phyloP scores from a whole-genome alignment of 2,329 filamentous ascomycete genomes.

The Domatiomyces catenatus region DNA sequence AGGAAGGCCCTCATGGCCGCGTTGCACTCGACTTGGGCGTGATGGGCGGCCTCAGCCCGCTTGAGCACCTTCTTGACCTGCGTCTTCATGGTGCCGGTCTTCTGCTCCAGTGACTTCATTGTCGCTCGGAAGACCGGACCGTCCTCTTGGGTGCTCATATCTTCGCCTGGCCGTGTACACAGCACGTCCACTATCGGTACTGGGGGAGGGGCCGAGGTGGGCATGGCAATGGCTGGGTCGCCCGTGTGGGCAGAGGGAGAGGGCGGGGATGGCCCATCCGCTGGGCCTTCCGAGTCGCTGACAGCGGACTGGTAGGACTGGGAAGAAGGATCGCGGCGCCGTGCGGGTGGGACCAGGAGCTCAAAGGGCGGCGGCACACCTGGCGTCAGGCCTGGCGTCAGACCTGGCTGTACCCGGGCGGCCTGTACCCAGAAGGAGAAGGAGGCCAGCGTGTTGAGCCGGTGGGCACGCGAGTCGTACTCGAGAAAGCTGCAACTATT shows the following conservation, averaged over 20 bases:
- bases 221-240: slow-evolving; percentile 18
- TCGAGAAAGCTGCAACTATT: slow-evolving; percentile 96
- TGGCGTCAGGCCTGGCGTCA: slow-evolving; percentile 31
- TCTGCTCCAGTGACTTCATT: slow-evolving; percentile 90
- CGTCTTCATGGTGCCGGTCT: slow-evolving; percentile 81
- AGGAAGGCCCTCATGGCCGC: slow-evolving; percentile 71
- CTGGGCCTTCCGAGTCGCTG: slow-evolving; percentile 48
- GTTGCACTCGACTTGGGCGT: slow-evolving; percentile 68
- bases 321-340: slow-evolving; percentile 67
- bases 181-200: slow-evolving; percentile 70
- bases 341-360: slow-evolving; percentile 50
- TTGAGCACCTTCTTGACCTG: slow-evolving; percentile 96
- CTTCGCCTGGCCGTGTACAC: slow-evolving; percentile 70
- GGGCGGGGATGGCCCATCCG: slow-evolving; percentile 21
- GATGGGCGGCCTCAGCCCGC: slow-evolving; percentile 75
- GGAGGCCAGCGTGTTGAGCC: slow-evolving; percentile 70
- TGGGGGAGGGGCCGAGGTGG: slow-evolving; percentile 13
- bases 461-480: slow-evolving; percentile 85
- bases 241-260: slow-evolving; percentile 17
- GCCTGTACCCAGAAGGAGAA: slow-evolving; percentile 94
- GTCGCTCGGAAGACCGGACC: slow-evolving; percentile 91
- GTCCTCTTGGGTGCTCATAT: slow-evolving; percentile 73
- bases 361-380: slow-evolving; percentile 60
- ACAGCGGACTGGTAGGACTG: slow-evolving; percentile 75
- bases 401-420: slow-evolving; percentile 24